These are phyloP conservation scores for Backusella morwellensis DNA, from an alignment of 192 early-diverging fungal genomes.

Conservation along the genomic window DNA sequence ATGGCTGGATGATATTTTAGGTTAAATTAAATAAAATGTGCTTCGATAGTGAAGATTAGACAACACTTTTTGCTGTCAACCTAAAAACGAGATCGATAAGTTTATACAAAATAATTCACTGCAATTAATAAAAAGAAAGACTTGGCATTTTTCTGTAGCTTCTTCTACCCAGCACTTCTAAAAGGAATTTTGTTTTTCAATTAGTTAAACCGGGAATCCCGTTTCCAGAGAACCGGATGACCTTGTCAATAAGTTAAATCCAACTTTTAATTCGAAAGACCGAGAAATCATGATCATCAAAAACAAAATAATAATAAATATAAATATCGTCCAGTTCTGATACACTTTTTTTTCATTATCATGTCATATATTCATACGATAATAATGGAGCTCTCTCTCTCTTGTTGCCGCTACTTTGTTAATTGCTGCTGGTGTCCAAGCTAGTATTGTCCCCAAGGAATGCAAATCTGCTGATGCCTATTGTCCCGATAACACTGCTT, in stretches of 20 bases:
- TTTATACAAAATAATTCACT: background rate
- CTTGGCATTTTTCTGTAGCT: background rate
- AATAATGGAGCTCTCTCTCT: background rate
- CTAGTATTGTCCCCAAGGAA: background rate
- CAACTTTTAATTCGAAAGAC: background rate
- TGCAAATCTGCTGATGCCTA: background rate
- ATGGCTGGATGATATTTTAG: slow-evolving; percentile 32
- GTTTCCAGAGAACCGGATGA: background rate
- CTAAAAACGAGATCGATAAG: background rate
- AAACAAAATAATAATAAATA: background rate
- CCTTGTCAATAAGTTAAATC: background rate
- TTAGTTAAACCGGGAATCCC: background rate
- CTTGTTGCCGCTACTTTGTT: background rate
- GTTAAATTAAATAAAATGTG: slow-evolving; percentile 13
- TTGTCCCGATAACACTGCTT: background rate
- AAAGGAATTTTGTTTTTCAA: background rate
- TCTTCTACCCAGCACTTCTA: background rate
- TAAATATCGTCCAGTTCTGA: background rate
- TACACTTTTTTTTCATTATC: background rate
- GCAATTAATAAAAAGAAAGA: background rate
- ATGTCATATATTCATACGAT: background rate
- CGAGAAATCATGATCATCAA: background rate
- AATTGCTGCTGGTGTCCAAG: background rate
- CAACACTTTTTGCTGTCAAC: background rate
- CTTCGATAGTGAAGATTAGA: background rate